Conservation (phyloP, 2,329 filamentous ascomycete species). For the Monascus ruber region DNA sequence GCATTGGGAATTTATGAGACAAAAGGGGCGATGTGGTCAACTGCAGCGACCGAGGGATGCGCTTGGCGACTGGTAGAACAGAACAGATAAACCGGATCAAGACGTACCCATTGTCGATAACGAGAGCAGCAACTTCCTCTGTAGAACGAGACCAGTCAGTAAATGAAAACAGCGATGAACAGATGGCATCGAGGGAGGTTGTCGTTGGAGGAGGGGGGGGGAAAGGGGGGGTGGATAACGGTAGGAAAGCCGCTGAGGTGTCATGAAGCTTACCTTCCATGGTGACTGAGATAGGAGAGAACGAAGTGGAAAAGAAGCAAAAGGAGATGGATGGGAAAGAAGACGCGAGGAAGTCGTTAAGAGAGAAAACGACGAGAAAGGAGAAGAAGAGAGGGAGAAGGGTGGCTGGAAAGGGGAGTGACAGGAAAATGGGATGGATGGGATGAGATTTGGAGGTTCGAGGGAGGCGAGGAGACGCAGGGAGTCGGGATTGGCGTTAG, state of each 20-base stretch:
- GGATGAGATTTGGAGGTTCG: slow-evolving; percentile 17
- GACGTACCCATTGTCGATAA: slow-evolving; percentile 99
- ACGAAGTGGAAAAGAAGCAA: slow-evolving; percentile 19
- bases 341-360: slow-evolving; percentile 20
- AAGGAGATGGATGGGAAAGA: slow-evolving; percentile 23
- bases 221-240: slow-evolving; percentile 7
- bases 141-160: slow-evolving; percentile 31
- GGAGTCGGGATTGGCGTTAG: too few species aligned
- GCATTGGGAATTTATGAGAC: slow-evolving; percentile 1
- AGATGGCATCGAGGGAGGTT: slow-evolving; percentile 7
- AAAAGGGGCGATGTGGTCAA: slow-evolving; percentile 1
- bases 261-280: slow-evolving; percentile 53
- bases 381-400: slow-evolving; percentile 24
- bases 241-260: slow-evolving; percentile 19
- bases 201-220: slow-evolving; percentile 6
- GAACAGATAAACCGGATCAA: slow-evolving; percentile 18
- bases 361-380: slow-evolving; percentile 27
- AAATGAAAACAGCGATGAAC: slow-evolving; percentile 18
- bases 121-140: slow-evolving; percentile 99
- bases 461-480: too few species aligned
- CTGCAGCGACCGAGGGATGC: neutral
- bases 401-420: slow-evolving; percentile 19
- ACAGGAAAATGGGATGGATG: slow-evolving; percentile 13
- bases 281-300: slow-evolving; percentile 35
- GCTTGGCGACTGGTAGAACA: slow-evolving; percentile 5